Evolutionary conservation across 2,329 filamentous ascomycete genomes (phyloP), one percentile per base, ranked within the genome.

Genomic region (Juglanconis juglandina): DNA sequence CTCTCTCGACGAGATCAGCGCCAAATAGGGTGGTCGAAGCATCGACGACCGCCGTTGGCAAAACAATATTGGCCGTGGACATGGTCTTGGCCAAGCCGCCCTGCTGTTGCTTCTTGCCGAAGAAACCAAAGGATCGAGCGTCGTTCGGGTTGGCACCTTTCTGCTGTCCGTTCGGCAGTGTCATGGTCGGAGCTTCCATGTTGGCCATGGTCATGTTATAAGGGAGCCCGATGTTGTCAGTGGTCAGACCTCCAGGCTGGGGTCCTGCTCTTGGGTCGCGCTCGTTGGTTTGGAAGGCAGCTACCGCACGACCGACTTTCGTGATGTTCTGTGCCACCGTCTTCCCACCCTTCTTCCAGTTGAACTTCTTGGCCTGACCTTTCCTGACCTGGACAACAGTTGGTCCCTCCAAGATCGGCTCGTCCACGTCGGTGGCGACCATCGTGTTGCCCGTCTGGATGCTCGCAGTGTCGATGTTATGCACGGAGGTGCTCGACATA

Each of bases 341-440:
- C 76, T 96, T 94, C 44, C 91, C 91, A 44, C 92, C 92, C 79
- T 96, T 96, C 82, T 97, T 96, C 93, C 95, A 98, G 77, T 96
- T 96, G 77, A 97, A 97, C 74, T 97, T 98, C 79, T 92, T 96
- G 57, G 89, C 87, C 71, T 96, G 92, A 35, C 90, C 92, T 77
- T 97, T 98, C 68, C 92, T 87, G 64, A 98, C 96, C 68, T 95
- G 96, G 63, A 98, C 90, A 39, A 98, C 90, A 63, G 96, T 95
- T n/a, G 95, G 93, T 2, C 91, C 90, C 64, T 86, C 83, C n/a
- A 86, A 73, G 59, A 86, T 80, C 0, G 80, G 81, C 46, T 95
- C 92, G 50, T 90, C 89, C 17, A 84, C 81, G 64, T 87, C 85
- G 9, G 83, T 79, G 30, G 82, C 79, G 55, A 88, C 79, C 67